Base-by-base conservation (phyloP, 2,329 filamentous ascomycete genomes). In the Nemania bipapillata region DNA sequence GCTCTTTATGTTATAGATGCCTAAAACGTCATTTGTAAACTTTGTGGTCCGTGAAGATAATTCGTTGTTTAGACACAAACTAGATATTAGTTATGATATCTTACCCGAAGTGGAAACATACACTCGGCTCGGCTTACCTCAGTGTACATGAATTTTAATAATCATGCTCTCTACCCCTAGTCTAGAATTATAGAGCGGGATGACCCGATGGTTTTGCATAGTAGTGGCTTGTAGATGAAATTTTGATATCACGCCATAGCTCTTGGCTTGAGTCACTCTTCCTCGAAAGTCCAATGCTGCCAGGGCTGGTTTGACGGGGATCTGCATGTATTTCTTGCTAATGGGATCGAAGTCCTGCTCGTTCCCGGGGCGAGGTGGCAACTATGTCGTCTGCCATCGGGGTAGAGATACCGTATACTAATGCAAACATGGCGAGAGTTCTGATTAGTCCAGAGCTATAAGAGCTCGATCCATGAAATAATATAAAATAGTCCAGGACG, bases 231-330 rank as follows among this genome's bases (percentile, higher is more conserved):
- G 28, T 28, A 42, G 56, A 62, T 26, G 24, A 56, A 68, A 52
- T 49, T 35, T 42, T 24, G 20, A 64, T 65, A 47, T 52, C 22
- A 61, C 53, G 40, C 60, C 58, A 62, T 55, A 59, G 63, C 47
- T 65, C 69, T 68, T 45, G 62, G 72, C 66, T 62, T 73, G 67
- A 71, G 70, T 70, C 66, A 32, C 35, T 59, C 24, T 57, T 28
- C 53, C 42, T 66, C 52, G 61, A 61, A 60, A 45, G 22, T 50
- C 32, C 54, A 55, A 73, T 65, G 57, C 65, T 26, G 63, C 70
- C 63, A 68, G 68, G 68, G 57, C 62, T 40, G 40, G 71, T 53
- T 73, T 70, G 69, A 65, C 75, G 75, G 76, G 60, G 68, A 65
- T 62, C 62, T 70, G 75, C 74, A 77, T 74, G 63, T 37, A 56